These are phyloP conservation scores for Cavenderia fasciculata DNA, from an alignment of 78 protist genomes.

Conservation along the genomic window DNA sequence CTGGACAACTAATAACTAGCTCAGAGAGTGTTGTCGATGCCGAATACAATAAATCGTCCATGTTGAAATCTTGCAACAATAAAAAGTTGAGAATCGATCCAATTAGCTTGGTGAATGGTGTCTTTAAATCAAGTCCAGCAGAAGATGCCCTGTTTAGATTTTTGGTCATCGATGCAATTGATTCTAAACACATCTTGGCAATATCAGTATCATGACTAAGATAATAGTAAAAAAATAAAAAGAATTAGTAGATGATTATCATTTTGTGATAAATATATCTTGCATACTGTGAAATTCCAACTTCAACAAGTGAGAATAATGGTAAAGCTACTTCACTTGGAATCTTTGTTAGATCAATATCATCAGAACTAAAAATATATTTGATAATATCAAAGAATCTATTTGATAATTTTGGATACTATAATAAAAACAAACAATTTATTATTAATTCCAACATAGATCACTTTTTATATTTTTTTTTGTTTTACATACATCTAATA, in stretches of 20 bases:
- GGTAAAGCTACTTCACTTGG: constrained; percentile 9
- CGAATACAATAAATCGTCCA: constrained; percentile 28
- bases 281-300: constrained; percentile 39
- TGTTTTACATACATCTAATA: constrained; percentile 18
- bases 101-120: constrained; percentile 13
- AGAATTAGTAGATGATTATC: too few relatives aligned
- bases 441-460: neutral
- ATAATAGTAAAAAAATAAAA: too few relatives aligned
- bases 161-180: constrained; percentile 7
- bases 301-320: constrained; percentile 27
- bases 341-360: constrained; percentile 4
- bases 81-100: constrained; percentile 63
- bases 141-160: neutral
- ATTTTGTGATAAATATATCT: too few relatives aligned
- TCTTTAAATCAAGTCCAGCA: too few relatives aligned
- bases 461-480: neutral
- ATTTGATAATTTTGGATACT: constrained; percentile 56
- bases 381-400: constrained; percentile 16
- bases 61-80: constrained; percentile 44
- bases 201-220: constrained; percentile 48
- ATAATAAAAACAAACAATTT: neutral
- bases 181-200: constrained; percentile 38
- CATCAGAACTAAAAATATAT: constrained; percentile 6
- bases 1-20: neutral
- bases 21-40: constrained; percentile 41